phyloP scores from a whole-genome alignment of 768 basidiomycete genomes.

The Rhodotorula taiwanensis region DNA sequence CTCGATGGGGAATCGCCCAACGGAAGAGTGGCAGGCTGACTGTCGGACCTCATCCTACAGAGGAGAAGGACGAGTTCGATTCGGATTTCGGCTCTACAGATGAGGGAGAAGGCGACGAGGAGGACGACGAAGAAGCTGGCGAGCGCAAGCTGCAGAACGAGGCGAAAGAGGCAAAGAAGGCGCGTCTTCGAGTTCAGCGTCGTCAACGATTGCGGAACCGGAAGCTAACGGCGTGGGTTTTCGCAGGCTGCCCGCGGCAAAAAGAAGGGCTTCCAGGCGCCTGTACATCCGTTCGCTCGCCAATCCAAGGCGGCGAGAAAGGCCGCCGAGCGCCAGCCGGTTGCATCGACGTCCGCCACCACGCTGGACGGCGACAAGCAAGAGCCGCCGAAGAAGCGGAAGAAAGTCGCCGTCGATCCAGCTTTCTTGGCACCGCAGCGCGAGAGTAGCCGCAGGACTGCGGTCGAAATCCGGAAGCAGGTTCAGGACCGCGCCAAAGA shows the following conservation, averaged over 20 bases:
- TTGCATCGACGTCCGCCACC: slow-evolving; percentile 31
- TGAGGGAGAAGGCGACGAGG: slow-evolving; percentile 52
- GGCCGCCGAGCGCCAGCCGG: slow-evolving; percentile 8
- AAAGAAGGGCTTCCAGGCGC: slow-evolving; percentile 31
- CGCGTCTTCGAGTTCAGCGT: no score
- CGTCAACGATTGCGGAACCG: no score
- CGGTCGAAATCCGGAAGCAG: slow-evolving; percentile 20
- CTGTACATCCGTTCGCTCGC: slow-evolving; percentile 30
- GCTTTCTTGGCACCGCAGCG: slow-evolving; percentile 12
- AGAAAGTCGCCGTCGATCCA: slow-evolving; percentile 7
- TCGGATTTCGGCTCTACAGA: slow-evolving; percentile 83
- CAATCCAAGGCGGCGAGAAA: slow-evolving; percentile 27
- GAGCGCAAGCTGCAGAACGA: slow-evolving; percentile 47
- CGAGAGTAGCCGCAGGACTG: slow-evolving; percentile 28
- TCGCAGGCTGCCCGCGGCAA: slow-evolving; percentile 27
- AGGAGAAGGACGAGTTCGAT: slow-evolving; percentile 73
- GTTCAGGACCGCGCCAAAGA: slow-evolving; percentile 46
- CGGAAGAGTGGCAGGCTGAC: no score
- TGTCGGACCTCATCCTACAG: slow-evolving; percentile 48
- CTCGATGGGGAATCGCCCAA: no score
- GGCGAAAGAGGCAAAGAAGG: slow-evolving; percentile 32
- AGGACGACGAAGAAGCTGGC: slow-evolving; percentile 52
- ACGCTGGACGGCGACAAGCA: slow-evolving; percentile 19
- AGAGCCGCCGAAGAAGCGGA: slow-evolving; percentile 15
- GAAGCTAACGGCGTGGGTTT: no score